A percentile compares a stretch with the other conserved stretches of the same genome.
Conservation (phyloP, 179 eudicot species). For the Carnegiea gigantea region DNA sequence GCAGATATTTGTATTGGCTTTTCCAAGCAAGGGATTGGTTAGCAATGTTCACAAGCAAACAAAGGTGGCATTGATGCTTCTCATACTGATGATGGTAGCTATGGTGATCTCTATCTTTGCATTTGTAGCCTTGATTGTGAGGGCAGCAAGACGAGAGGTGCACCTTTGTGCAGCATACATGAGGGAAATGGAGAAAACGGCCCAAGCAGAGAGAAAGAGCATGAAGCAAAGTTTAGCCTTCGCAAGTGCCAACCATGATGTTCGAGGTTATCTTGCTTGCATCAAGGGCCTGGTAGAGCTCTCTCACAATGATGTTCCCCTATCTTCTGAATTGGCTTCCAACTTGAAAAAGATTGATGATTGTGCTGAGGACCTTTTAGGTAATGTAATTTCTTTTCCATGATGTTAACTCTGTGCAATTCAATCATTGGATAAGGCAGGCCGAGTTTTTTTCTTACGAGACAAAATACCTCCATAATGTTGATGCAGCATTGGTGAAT, state of each 20-base stretch:
- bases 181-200: slow-evolving; percentile 78
- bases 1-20: slow-evolving; percentile 30
- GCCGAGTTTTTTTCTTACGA: too few relatives aligned
- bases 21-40: slow-evolving; percentile 25
- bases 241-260: slow-evolving; percentile 80
- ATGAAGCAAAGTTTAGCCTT: slow-evolving; percentile 68
- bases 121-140: slow-evolving; percentile 36
- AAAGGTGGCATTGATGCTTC: slow-evolving; percentile 32
- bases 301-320: slow-evolving; percentile 33
- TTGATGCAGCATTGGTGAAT: slow-evolving; percentile 58
- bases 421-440: background rate
- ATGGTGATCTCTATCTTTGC: slow-evolving; percentile 30
- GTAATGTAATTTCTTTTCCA: slow-evolving; percentile 27
- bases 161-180: slow-evolving; percentile 55
- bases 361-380: slow-evolving; percentile 59
- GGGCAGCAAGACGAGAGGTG: slow-evolving; percentile 51
- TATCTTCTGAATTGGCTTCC: slow-evolving; percentile 51
- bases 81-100: slow-evolving; percentile 32
- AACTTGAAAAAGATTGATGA: slow-evolving; percentile 47
- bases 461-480: background rate
- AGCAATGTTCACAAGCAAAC: slow-evolving; percentile 21
- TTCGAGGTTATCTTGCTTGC: slow-evolving; percentile 68
- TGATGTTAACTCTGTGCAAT: background rate
- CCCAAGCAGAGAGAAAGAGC: slow-evolving; percentile 72
- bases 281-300: slow-evolving; percentile 54